These are phyloP conservation scores for Cladosporium phlei DNA, from an alignment of 2,329 filamentous ascomycete species.

Conservation along the genomic window DNA sequence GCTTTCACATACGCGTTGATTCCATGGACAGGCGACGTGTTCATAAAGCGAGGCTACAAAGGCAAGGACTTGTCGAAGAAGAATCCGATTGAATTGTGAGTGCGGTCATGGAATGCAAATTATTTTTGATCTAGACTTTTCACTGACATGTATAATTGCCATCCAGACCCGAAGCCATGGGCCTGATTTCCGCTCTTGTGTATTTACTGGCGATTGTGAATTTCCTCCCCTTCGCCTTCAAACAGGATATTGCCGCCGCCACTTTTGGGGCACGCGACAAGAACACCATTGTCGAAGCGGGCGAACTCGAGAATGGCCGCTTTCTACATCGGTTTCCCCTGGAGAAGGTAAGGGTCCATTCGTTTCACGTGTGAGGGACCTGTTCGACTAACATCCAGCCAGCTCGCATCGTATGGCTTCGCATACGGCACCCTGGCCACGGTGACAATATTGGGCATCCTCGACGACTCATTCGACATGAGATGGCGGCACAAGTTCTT, in stretches of 20 bases:
- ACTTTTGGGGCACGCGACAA: conserved; percentile 91
- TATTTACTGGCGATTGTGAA: conserved; percentile 84
- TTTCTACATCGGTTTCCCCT: conserved; percentile 90
- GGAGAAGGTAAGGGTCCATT: conserved; percentile 63
- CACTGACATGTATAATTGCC: background rate
- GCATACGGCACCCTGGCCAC: conserved; percentile 89
- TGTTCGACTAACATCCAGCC: conserved; percentile 13
- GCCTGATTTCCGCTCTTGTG: conserved; percentile 84
- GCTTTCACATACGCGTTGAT: conserved; percentile 78
- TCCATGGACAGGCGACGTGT: conserved; percentile 85
- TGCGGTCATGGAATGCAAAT: conserved; percentile 14
- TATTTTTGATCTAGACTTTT: too few relatives aligned
- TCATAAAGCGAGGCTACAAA: conserved; percentile 82
- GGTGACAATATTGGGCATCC: conserved; percentile 84
- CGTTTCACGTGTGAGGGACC: background rate
- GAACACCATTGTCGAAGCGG: conserved; percentile 71
- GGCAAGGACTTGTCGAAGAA: conserved; percentile 83
- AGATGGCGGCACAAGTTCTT: conserved; percentile 98
- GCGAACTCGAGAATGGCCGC: conserved; percentile 73
- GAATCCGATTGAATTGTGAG: conserved; percentile 68
- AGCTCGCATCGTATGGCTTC: conserved; percentile 92
- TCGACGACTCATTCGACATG: conserved; percentile 96
- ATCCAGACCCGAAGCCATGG: conserved; percentile 83
- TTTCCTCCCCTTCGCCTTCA: conserved; percentile 96
- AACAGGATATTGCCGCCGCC: conserved; percentile 92